Evolutionary conservation across 1,284 basidiomycete genomes (phyloP).

Genomic region (Apiotrichum sp.): DNA sequence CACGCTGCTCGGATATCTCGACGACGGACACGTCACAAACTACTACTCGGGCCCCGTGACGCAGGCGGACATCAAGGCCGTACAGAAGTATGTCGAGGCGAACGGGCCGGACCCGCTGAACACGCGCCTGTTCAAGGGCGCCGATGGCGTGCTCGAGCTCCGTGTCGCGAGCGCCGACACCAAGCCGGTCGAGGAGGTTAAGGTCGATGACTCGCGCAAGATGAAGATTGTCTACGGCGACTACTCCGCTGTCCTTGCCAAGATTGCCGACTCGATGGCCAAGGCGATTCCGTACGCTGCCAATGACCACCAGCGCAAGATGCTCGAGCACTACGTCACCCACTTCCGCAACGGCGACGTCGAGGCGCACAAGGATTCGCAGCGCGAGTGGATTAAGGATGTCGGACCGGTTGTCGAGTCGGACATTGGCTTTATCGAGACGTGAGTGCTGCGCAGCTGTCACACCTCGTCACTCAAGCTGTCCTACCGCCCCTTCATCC

Average conservation of each 20-base stretch:
- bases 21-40: conserved; percentile 16
- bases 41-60: conserved; percentile 14
- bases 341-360: conserved; percentile 74
- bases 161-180: conserved; percentile 10
- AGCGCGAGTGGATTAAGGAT: conserved; percentile 74
- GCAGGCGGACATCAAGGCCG: conserved; percentile 17
- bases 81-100: conserved; percentile 12
- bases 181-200: not conserved
- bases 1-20: conserved; percentile 18
- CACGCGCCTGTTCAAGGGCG: conserved; percentile 16
- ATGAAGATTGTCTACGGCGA: conserved; percentile 16
- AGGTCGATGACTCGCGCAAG: conserved; percentile 7
- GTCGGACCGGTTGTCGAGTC: conserved; percentile 68
- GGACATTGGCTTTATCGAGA: conserved; percentile 54
- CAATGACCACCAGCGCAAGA: conserved; percentile 63
- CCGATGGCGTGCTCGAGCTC: conserved; percentile 16
- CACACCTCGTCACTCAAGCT: not conserved
- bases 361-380: conserved; percentile 67
- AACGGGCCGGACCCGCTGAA: conserved; percentile 13
- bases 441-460: not conserved
- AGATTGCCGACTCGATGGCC: conserved; percentile 10
- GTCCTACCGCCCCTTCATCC: too few species aligned
- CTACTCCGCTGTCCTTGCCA: conserved; percentile 7
- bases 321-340: conserved; percentile 70
- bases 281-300: conserved; percentile 66